phyloP scores from a whole-genome alignment of 176 grass and related monocot species.

The Aegilops speltoides region DNA sequence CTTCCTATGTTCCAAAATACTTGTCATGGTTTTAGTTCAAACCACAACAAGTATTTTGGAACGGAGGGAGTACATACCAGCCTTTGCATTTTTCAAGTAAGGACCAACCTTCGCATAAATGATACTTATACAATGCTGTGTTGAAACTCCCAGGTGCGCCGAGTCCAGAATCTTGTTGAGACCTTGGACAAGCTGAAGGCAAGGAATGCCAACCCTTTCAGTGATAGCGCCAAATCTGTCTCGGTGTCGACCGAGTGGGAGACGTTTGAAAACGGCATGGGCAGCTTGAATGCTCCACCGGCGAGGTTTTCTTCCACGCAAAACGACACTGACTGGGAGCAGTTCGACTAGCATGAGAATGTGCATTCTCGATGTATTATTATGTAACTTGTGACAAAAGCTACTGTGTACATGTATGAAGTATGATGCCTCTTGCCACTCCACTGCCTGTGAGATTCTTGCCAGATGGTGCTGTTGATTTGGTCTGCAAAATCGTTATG shows the following conservation, averaged over 20 bases:
- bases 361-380: slow-evolving; percentile 19
- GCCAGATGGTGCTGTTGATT: slow-evolving; percentile 19
- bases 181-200: slow-evolving; percentile 64
- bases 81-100: no score
- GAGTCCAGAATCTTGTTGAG: slow-evolving; percentile 62
- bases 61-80: no score
- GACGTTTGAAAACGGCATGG: slow-evolving; percentile 58
- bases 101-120: not conserved
- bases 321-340: slow-evolving; percentile 57
- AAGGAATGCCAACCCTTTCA: slow-evolving; percentile 63
- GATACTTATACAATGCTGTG: not conserved
- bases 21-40: no score
- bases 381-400: slow-evolving; percentile 19
- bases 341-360: slow-evolving; percentile 47
- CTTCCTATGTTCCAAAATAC: no score
- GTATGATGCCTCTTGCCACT: slow-evolving; percentile 29
- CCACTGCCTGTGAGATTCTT: slow-evolving; percentile 27
- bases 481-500: not conserved
- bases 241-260: slow-evolving; percentile 74
- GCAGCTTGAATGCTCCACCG: slow-evolving; percentile 65
- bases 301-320: slow-evolving; percentile 47
- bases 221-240: slow-evolving; percentile 37
- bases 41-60: no score
- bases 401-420: slow-evolving; percentile 42
- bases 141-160: slow-evolving; percentile 46